phyloP scores from a whole-genome alignment of 2,329 filamentous ascomycete genomes.

The Amesomyces nigricolor region DNA sequence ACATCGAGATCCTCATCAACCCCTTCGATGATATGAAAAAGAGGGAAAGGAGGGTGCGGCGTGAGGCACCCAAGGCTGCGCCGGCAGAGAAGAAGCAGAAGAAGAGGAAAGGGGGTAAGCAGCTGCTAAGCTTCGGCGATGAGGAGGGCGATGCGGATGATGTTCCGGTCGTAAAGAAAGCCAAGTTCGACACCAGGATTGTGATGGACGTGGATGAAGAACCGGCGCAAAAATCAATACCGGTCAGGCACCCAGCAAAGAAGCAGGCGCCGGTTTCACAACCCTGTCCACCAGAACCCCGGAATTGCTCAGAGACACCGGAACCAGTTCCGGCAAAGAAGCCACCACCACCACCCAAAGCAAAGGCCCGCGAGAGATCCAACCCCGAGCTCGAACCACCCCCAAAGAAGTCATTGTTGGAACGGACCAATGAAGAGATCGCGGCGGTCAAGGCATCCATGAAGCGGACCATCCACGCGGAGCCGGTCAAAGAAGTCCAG shows the following conservation, averaged over 20 bases:
- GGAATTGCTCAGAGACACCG: conserved; percentile 9
- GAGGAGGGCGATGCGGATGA: conserved; percentile 57
- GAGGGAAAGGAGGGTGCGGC: conserved; percentile 52
- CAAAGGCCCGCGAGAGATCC: conserved; percentile 13
- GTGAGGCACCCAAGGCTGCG: conserved; percentile 40
- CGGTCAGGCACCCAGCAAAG: conserved; percentile 26
- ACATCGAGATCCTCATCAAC: conserved; percentile 71
- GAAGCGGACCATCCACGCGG: conserved; percentile 56
- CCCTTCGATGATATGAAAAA: conserved; percentile 78
- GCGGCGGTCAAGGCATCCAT: conserved; percentile 76
- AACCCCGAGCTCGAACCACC: conserved; percentile 25
- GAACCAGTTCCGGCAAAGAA: conserved; percentile 16
- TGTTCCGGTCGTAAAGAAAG: conserved; percentile 62
- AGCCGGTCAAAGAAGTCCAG: conserved; percentile 50
- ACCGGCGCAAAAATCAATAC: conserved; percentile 28
- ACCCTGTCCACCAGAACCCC: not conserved
- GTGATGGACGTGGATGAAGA: conserved; percentile 54
- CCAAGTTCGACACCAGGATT: conserved; percentile 72
- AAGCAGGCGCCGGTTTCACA: conserved; percentile 18
- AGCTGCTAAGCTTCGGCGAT: conserved; percentile 71
- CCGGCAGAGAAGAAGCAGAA: conserved; percentile 51
- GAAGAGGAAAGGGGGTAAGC: conserved; percentile 71
- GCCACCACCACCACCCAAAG: conserved; percentile 12
- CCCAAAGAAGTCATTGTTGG: conserved; percentile 49
- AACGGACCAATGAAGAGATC: conserved; percentile 73